These are phyloP conservation scores for Penicillium goetzii DNA, from an alignment of 495 filamentous ascomycete genomes.

Conservation along the genomic window DNA sequence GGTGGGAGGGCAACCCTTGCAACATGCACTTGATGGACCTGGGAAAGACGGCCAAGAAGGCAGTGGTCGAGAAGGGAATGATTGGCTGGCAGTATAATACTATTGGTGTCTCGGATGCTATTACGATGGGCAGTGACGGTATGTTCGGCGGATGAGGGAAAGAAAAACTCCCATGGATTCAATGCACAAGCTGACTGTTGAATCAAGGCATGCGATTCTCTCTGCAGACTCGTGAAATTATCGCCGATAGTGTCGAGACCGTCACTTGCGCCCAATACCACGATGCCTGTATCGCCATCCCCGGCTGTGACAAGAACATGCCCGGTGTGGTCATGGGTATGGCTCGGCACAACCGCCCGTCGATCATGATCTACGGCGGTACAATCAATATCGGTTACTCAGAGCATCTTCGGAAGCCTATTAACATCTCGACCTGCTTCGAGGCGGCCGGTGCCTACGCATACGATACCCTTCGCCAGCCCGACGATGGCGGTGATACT, in stretches of 20 bases:
- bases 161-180: neutral
- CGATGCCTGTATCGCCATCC: slow-evolving; percentile 93
- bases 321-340: slow-evolving; percentile 84
- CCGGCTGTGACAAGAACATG: slow-evolving; percentile 99
- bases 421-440: slow-evolving; percentile 91
- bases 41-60: slow-evolving; percentile 85
- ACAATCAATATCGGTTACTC: slow-evolving; percentile 88
- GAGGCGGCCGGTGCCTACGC: slow-evolving; percentile 87
- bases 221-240: slow-evolving; percentile 92
- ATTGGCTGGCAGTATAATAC: slow-evolving; percentile 94
- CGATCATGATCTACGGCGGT: slow-evolving; percentile 85
- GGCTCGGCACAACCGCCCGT: slow-evolving; percentile 89
- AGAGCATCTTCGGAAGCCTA: slow-evolving; percentile 70
- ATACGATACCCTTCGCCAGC: slow-evolving; percentile 68
- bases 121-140: slow-evolving; percentile 97
- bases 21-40: slow-evolving; percentile 79
- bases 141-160: slow-evolving; percentile 15
- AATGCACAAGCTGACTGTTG: slow-evolving; percentile 3
- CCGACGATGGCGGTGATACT: slow-evolving; percentile 58
- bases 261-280: slow-evolving; percentile 87
- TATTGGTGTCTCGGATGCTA: slow-evolving; percentile 89
- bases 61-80: slow-evolving; percentile 81
- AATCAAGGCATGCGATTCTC: slow-evolving; percentile 89
- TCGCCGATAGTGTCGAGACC: slow-evolving; percentile 93
- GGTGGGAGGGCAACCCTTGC: slow-evolving; percentile 98